A percentile compares a stretch with the other conserved stretches of the same genome.
Evolutionary conservation across 805 yeast species (phyloP).

Genomic region (Starmerella floricola): DNA sequence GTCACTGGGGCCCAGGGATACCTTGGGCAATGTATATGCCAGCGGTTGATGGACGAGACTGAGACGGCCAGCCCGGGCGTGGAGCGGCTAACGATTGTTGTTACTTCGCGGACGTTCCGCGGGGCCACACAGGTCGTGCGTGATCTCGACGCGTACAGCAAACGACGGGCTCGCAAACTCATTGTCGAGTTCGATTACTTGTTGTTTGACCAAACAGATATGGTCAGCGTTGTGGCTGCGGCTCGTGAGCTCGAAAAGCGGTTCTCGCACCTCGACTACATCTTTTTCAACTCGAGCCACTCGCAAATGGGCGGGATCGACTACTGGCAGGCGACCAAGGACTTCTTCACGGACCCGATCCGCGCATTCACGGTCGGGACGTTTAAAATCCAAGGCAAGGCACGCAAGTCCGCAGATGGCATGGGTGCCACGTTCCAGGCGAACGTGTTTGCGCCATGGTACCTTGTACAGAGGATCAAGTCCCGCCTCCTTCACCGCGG

Average conservation of each 20-base stretch:
- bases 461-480: conserved; percentile 53
- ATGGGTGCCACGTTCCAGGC: conserved; percentile 86
- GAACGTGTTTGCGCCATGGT: conserved; percentile 94
- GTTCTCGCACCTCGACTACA: conserved; percentile 58
- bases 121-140: conserved; percentile 66
- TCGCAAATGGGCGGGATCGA: conserved; percentile 79
- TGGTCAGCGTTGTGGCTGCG: conserved; percentile 73
- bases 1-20: conserved; percentile 41
- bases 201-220: conserved; percentile 76
- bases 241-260: conserved; percentile 54
- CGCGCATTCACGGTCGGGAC: conserved; percentile 80
- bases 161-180: conserved; percentile 34
- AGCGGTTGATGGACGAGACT: conserved; percentile 54
- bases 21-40: conserved; percentile 76
- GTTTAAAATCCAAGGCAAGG: conserved; percentile 70
- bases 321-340: conserved; percentile 66
- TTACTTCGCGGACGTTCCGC: conserved; percentile 81
- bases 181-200: conserved; percentile 75
- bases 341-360: conserved; percentile 53
- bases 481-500: conserved; percentile 32
- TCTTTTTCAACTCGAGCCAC: conserved; percentile 82
- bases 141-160: conserved; percentile 31
- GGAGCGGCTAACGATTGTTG: conserved; percentile 59
- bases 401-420: conserved; percentile 62
- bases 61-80: conserved; percentile 30